Conservation (phyloP, 1,139 yeast species). For the Hanseniaspora uvarum region DNA sequence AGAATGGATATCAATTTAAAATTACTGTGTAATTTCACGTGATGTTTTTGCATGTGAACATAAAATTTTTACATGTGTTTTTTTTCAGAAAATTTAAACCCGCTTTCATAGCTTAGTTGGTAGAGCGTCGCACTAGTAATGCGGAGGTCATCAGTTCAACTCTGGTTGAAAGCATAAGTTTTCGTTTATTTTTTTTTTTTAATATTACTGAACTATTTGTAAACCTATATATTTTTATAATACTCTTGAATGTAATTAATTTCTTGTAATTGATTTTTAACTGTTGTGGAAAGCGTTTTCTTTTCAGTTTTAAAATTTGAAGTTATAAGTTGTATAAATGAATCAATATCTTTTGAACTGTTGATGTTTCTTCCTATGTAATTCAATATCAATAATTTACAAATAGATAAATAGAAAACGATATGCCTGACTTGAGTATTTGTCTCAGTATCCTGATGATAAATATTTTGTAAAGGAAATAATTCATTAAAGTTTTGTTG, state of each 20-base stretch:
- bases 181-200: constrained; percentile 1
- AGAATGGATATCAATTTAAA: no score
- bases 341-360: not conserved
- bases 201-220: not conserved
- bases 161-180: constrained; percentile 18
- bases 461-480: not conserved
- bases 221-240: not conserved
- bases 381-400: not conserved
- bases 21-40: no score
- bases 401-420: not conserved
- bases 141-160: constrained; percentile 19
- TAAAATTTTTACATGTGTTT: not conserved
- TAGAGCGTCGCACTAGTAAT: constrained; percentile 20
- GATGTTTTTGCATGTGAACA: no score
- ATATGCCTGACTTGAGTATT: not conserved
- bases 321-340: not conserved
- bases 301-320: not conserved
- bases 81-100: not conserved
- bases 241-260: not conserved
- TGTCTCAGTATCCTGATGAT: not conserved
- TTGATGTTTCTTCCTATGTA: not conserved
- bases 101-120: constrained; percentile 19
- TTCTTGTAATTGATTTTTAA: not conserved
- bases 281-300: not conserved
- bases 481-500: not conserved